Percentiles rank a stretch among this genome's conserved stretches.
phyloP scores from a whole-genome alignment of 1,284 basidiomycete genomes.

The Austropuccinia psidii region DNA sequence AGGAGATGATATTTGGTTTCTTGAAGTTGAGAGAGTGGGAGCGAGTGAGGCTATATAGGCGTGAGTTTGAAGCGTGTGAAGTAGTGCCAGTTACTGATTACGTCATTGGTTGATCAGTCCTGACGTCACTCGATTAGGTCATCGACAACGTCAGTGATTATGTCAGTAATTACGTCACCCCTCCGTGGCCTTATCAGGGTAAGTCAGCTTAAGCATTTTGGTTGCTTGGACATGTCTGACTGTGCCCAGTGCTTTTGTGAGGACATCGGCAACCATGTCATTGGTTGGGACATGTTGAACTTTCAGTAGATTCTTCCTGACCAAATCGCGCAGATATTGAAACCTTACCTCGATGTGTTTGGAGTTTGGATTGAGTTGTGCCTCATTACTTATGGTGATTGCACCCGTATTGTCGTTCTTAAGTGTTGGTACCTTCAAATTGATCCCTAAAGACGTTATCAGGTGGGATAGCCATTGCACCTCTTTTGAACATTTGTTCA shows the following conservation, averaged over 20 bases:
- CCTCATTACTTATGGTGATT: background rate
- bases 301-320: background rate
- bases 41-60: no score
- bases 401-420: background rate
- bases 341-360: constrained; percentile 18
- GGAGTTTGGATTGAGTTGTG: background rate
- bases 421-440: background rate
- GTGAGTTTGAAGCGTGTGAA: no score
- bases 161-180: no score
- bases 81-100: no score
- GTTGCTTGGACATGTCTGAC: background rate
- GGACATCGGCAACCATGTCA: background rate
- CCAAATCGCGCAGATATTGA: constrained; percentile 5
- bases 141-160: no score
- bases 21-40: no score
- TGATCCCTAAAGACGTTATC: background rate
- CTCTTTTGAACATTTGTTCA: background rate
- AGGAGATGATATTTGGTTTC: no score
- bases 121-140: no score
- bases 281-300: background rate
- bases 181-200: no score
- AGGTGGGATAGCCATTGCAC: background rate
- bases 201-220: no score
- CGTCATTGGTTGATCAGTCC: no score
- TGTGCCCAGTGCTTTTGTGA: background rate